A percentile compares a stretch with the other conserved stretches of the same genome.
Conservation (phyloP, 306 rosid species). For the Begonia fuchsioides region DNA sequence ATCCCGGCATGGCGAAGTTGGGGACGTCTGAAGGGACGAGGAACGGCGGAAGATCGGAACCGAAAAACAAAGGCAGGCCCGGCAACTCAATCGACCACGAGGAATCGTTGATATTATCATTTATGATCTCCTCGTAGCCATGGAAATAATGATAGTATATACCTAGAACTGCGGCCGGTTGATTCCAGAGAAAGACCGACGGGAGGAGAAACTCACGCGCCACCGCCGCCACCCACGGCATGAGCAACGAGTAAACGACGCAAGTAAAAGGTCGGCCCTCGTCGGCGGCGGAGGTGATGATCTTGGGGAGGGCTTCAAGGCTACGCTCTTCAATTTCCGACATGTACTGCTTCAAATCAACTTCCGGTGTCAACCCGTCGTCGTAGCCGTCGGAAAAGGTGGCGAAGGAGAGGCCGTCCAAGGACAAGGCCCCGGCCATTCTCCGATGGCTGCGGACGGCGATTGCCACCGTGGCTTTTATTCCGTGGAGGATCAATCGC, state of each 20-base stretch:
- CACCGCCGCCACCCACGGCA: slow-evolving; percentile 14
- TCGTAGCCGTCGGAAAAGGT: slow-evolving; percentile 7
- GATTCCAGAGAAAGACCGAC: slow-evolving; percentile 10
- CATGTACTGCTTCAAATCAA: background rate
- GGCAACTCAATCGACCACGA: background rate
- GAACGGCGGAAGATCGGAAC: background rate
- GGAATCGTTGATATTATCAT: background rate
- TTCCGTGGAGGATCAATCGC: slow-evolving; percentile 15
- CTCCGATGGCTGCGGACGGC: slow-evolving; percentile 2
- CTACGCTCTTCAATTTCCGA: slow-evolving; percentile 8
- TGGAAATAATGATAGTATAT: slow-evolving; percentile 7
- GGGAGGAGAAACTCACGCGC: slow-evolving; percentile 11
- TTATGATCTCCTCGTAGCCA: background rate
- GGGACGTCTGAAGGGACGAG: background rate
- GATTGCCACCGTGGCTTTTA: slow-evolving; percentile 22
- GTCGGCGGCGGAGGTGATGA: background rate
- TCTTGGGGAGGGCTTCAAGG: slow-evolving; percentile 2
- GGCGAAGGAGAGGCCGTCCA: slow-evolving; percentile 4
- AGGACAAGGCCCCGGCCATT: background rate
- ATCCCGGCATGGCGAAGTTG: slow-evolving; percentile 9
- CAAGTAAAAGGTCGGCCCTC: slow-evolving; percentile 10
- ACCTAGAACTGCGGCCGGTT: slow-evolving; percentile 6
- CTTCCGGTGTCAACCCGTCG: slow-evolving; percentile 4
- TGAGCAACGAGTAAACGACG: slow-evolving; percentile 9
- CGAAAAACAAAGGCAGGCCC: background rate